Base-by-base conservation (phyloP, 805 yeast genomes). In the Cyberlindnera bimundalis region DNA sequence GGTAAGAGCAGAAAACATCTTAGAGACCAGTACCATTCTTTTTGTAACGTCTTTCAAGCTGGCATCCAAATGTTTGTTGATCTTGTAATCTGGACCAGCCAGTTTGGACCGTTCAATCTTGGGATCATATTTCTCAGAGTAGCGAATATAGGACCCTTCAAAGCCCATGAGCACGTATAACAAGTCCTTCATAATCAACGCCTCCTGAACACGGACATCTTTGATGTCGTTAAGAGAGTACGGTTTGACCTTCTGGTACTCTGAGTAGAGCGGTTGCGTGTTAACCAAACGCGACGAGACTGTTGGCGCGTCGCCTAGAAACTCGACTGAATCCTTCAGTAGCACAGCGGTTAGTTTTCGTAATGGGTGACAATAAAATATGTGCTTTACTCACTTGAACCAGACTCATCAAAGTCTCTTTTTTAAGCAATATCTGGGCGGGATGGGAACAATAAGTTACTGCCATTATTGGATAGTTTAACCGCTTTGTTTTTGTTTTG, bases 91-190 rank as follows among this genome's bases (percentile, higher is more conserved):
- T 1, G 96, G 95, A 0, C 95, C 95, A 12, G 58, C 59, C 4
- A 82, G 61, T 32, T 73, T 59, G 25, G 71, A 67, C 12, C 62
- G 65, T 9, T 59, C 64, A 10, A 48, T 28, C 14, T 39, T 33
- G 0, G 80, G 79, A 51, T 78, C 76, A 54, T 76, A 86, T 16
- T 70, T 67, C 31, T 78, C 83, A 24, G 81, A 72, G 56, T 74
- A 87, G 32, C 89, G 67, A 26, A 91, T 76, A 55, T 84, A 87
- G 16, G 70, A 68, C 1, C 97, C 97, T 59, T 89, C 96, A 20
- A 73, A 61, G 0, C 95, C 95, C 24, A 79, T 51, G 12, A 93
- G 58, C 1, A 85, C 81, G 51, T 72, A 73, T 16, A 88, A 53
- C 9, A 89, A 57, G 58, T 91, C 99, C 43, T 76, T 70, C 13